Evolutionary conservation across 768 basidiomycete species (phyloP), one percentile per base, ranked within the genome.

Genomic region (Trametes punicea): DNA sequence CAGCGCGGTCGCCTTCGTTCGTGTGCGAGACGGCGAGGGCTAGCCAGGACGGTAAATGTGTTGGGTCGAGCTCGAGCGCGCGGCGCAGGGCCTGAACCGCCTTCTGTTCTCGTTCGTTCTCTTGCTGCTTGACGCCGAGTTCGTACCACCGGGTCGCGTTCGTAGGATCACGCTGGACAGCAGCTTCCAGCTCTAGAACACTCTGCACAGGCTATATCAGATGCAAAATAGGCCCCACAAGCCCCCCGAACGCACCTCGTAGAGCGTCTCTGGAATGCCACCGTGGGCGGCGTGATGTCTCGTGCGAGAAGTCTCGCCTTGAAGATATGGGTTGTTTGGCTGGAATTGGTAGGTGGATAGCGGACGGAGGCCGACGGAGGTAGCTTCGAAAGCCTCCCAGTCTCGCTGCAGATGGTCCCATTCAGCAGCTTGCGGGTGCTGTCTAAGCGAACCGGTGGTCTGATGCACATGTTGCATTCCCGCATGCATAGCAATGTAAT

Each of bases 51-150:
- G 85, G 80, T 1, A 90, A 76, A 63, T 88, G 81, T 2, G 78
- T 68, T 2, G 93, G 85, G 63, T 96, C 88, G 31, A 98, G 81
- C 58, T 89, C 84, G 47, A 93, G 74, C 9, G 93, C 87, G 52
- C 86, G 87, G 46, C 79, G 75, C 18, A 99, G 79, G 2, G 97
- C 97, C 51, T 85, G 79, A 38, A 98, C 81, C 4, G 97, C 97
- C 64, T 92, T 87, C 7, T 81, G 79, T 72, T 99, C 97, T 15
- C 95, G 85, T 70, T 99, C 97, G 68, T 95, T 97, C 72, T 97
- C 95, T 70, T 99, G 97, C 67, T 98, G 97, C 71, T 91, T 94
- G 46, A 99, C 86, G 23, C 97, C 97, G 46, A 98, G 85, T 62
- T 88, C 82, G 67, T 82, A 95, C 97, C 97, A 99, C 8, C 86